Evolutionary conservation across 345 rosid species (phyloP).

Genomic region (Iberis pinnata): DNA sequence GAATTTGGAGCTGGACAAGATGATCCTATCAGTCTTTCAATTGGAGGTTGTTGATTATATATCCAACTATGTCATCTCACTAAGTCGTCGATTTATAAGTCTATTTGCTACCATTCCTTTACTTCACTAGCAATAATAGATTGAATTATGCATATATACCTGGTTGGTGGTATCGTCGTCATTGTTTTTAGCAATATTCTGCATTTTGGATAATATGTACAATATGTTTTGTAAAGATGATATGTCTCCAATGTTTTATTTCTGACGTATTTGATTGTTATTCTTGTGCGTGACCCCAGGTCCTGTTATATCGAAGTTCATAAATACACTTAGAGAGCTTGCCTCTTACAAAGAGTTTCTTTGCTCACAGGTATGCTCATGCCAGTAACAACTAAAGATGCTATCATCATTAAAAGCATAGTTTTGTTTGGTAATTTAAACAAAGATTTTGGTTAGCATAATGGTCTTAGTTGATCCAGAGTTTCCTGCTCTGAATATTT

Average conservation of each 20-base stretch:
- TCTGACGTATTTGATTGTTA: constrained; percentile 10
- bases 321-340: constrained; percentile 75
- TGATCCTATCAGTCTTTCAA: constrained; percentile 81
- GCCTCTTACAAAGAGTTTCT: constrained; percentile 81
- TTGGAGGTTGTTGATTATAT: constrained; percentile 61
- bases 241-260: neutral
- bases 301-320: constrained; percentile 70
- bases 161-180: neutral
- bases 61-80: neutral
- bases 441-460: neutral
- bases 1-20: constrained; percentile 81
- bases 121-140: no score
- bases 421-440: constrained; percentile 5
- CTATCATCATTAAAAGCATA: neutral
- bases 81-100: no score
- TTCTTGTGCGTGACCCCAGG: constrained; percentile 35
- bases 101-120: no score
- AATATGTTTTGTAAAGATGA: no score
- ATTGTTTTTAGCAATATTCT: neutral
- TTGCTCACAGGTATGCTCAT: constrained; percentile 66
- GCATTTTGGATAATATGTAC: neutral
- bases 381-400: neutral
- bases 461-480: no score
- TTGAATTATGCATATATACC: no score
- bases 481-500: no score